A percentile compares a stretch with the other conserved stretches of the same genome.
Conservation (phyloP, 306 rosid species). For the Prunus fruticosa region DNA sequence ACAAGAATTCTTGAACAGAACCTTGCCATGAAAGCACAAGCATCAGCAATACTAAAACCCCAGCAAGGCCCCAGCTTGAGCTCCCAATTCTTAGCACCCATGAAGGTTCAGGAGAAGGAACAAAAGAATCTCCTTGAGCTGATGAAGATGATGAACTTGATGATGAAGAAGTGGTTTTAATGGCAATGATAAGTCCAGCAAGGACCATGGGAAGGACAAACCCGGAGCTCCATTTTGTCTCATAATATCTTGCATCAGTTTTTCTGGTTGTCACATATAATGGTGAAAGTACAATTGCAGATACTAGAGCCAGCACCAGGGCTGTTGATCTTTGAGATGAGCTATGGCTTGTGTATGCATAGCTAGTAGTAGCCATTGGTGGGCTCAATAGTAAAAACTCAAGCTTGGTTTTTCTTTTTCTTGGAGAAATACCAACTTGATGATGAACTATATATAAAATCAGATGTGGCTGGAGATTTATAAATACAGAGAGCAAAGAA, state of each 20-base stretch:
- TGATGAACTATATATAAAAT: not conserved
- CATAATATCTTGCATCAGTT: slow-evolving; percentile 39
- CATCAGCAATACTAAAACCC: slow-evolving; percentile 59
- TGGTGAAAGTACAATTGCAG: slow-evolving; percentile 68
- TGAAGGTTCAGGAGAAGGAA: slow-evolving; percentile 62
- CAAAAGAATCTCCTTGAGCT: slow-evolving; percentile 27
- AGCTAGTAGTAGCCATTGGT: slow-evolving; percentile 45
- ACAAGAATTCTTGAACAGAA: slow-evolving; percentile 61
- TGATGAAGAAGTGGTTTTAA: slow-evolving; percentile 65
- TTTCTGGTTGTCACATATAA: slow-evolving; percentile 30
- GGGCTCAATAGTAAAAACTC: not conserved
- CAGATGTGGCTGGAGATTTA: slow-evolving; percentile 34
- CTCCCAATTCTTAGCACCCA: slow-evolving; percentile 78
- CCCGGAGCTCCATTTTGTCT: slow-evolving; percentile 67
- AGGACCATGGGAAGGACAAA: slow-evolving; percentile 79
- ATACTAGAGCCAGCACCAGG: slow-evolving; percentile 65
- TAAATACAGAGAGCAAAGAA: slow-evolving; percentile 43
- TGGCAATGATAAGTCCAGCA: slow-evolving; percentile 72
- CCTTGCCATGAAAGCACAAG: slow-evolving; percentile 73
- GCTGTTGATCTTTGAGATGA: slow-evolving; percentile 73
- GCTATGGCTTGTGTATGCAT: slow-evolving; percentile 34
- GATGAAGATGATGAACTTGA: slow-evolving; percentile 20
- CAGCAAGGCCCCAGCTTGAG: slow-evolving; percentile 76
- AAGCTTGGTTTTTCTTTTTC: not conserved
- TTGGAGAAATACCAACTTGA: slow-evolving; percentile 17